Conservation (phyloP, 2,329 filamentous ascomycete species). For the Paracoccidioides lutzii region DNA sequence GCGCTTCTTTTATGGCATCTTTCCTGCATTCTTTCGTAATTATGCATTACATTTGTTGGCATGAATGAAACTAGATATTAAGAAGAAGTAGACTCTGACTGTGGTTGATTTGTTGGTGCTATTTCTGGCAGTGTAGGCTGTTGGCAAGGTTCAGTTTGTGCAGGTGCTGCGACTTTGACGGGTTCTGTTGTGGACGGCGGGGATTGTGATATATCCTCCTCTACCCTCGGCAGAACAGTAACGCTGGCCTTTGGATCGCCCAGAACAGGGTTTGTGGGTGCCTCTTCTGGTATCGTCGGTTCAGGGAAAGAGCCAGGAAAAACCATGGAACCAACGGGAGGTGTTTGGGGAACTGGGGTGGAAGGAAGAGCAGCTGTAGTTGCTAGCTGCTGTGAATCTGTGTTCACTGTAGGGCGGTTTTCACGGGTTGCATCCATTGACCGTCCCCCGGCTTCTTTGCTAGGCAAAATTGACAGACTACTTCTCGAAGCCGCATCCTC, state of each 20-base stretch:
- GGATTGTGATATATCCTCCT: neutral
- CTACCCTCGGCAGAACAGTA: neutral
- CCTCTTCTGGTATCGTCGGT: slow-evolving; percentile 2
- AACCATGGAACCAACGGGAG: neutral
- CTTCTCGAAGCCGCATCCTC: slow-evolving; percentile 23
- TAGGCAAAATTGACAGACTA: slow-evolving; percentile 22
- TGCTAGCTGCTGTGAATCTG: neutral
- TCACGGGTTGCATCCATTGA: neutral
- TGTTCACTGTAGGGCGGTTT: neutral
- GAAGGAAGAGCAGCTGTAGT: neutral
- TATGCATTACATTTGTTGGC: too few relatives aligned
- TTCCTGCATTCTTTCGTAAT: too few relatives aligned
- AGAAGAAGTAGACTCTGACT: neutral
- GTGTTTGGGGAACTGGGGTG: neutral
- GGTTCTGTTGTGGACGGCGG: neutral
- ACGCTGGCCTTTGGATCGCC: neutral
- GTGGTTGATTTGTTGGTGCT: neutral
- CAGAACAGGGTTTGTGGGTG: neutral
- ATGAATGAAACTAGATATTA: too few relatives aligned
- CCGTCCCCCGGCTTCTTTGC: neutral
- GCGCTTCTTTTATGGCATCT: too few relatives aligned
- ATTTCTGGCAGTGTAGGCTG: neutral
- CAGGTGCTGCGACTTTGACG: neutral
- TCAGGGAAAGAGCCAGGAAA: neutral
- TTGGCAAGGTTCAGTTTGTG: neutral